These are phyloP conservation scores for Trebouxia sp. DNA, from an alignment of 139 green algal species.

Conservation along the genomic window DNA sequence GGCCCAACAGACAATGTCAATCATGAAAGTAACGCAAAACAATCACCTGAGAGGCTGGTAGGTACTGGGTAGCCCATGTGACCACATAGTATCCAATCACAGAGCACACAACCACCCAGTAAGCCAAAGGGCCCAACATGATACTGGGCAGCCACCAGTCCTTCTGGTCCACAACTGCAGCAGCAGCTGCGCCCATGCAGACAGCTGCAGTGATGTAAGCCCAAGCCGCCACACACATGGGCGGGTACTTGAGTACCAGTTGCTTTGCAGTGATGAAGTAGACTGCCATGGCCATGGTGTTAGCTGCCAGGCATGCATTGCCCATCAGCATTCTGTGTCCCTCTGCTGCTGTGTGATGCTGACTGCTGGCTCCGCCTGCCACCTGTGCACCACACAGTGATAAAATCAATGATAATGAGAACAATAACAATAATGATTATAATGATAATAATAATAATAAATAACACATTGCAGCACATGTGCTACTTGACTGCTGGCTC, in stretches of 20 bases:
- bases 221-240: conserved; percentile 65
- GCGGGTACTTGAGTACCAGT: conserved; percentile 43
- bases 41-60: conserved; percentile 63
- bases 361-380: conserved; percentile 27
- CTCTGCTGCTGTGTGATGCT: conserved; percentile 25
- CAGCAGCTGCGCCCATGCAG: conserved; percentile 37
- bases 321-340: conserved; percentile 49
- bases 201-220: conserved; percentile 56
- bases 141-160: conserved; percentile 43
- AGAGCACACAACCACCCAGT: conserved; percentile 70
- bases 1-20: too few relatives aligned
- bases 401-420: neutral
- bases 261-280: conserved; percentile 49
- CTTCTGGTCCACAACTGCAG: conserved; percentile 29
- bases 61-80: conserved; percentile 57
- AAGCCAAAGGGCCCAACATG: conserved; percentile 52
- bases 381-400: conserved; percentile 27
- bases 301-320: conserved; percentile 60
- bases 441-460: too few relatives aligned
- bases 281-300: conserved; percentile 57
- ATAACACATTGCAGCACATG: too few relatives aligned
- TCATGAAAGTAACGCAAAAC: too few relatives aligned
- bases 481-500: conserved; percentile 21
- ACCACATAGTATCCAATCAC: conserved; percentile 66
- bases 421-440: too few relatives aligned